Evolutionary conservation across 2,329 filamentous ascomycete genomes (phyloP).

Genomic region (Lachnum nothofagi): DNA sequence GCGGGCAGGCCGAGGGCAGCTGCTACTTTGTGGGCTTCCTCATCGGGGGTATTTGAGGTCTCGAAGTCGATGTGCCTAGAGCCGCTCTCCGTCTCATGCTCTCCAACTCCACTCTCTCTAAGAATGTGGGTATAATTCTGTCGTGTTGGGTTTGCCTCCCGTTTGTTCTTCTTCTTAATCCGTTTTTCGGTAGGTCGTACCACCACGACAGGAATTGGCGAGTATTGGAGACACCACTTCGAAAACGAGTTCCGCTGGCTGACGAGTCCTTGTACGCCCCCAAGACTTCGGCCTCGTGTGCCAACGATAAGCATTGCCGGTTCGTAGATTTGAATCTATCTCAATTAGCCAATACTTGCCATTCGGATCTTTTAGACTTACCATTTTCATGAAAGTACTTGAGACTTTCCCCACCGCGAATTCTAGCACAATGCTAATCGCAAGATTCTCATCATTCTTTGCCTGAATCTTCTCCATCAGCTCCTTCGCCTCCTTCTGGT

Average conservation of each 20-base stretch:
- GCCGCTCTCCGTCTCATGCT: conserved; percentile 30
- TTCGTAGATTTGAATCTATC: conserved; percentile 66
- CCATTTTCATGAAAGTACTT: conserved; percentile 69
- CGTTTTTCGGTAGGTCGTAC: conserved; percentile 65
- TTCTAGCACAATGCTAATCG: conserved; percentile 67
- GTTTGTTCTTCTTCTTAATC: conserved; percentile 66
- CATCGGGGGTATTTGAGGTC: conserved; percentile 41
- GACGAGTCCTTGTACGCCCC: conserved; percentile 64
- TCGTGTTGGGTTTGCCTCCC: conserved; percentile 57
- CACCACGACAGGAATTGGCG: conserved; percentile 69
- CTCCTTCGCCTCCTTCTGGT: conserved; percentile 59
- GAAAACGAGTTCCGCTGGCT: conserved; percentile 59
- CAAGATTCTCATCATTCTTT: conserved; percentile 66
- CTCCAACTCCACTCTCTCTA: conserved; percentile 46
- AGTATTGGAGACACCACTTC: conserved; percentile 71
- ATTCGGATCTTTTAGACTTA: conserved; percentile 35
- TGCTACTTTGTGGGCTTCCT: conserved; percentile 61
- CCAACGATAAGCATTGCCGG: conserved; percentile 69
- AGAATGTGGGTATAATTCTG: conserved; percentile 62
- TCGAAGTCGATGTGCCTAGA: conserved; percentile 24
- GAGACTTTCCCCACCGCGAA: conserved; percentile 68
- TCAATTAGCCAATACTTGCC: not conserved
- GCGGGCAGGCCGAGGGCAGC: conserved; percentile 58
- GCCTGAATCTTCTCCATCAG: conserved; percentile 61
- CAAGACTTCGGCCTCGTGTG: conserved; percentile 62